Evolutionary conservation across 192 early-diverging fungal genomes (phyloP).

Genomic region (Radiomyces spectabilis): DNA sequence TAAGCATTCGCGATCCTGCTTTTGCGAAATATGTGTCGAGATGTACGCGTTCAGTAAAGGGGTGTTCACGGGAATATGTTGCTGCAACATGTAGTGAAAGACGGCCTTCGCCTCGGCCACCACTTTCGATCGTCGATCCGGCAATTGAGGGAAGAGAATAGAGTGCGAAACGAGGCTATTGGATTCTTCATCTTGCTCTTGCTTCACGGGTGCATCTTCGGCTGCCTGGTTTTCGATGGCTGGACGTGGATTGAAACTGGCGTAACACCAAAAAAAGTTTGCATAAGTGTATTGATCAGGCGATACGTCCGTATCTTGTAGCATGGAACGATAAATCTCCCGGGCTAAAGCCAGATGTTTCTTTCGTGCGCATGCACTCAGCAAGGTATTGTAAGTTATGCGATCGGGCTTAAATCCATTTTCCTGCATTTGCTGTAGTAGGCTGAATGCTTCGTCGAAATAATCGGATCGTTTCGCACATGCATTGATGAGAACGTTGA

Average conservation of each 20-base stretch:
- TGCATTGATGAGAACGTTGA: conserved; percentile 82
- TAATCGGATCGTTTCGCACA: conserved; percentile 75
- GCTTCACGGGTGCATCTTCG: background rate
- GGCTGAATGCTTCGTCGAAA: conserved; percentile 71
- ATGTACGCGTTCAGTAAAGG: conserved; percentile 56
- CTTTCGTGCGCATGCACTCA: conserved; percentile 66
- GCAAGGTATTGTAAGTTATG: conserved; percentile 75
- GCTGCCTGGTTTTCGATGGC: conserved; percentile 5
- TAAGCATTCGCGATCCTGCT: conserved; percentile 34
- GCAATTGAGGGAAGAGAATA: conserved; percentile 1
- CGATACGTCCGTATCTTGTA: conserved; percentile 39
- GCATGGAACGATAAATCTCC: conserved; percentile 50
- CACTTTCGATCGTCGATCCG: conserved; percentile 12
- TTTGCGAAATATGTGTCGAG: conserved; percentile 46
- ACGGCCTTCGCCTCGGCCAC: conserved; percentile 26
- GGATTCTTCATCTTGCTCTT: background rate
- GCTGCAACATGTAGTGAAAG: conserved; percentile 19
- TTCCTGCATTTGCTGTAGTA: conserved; percentile 79
- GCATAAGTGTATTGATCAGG: conserved; percentile 55
- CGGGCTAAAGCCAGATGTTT: conserved; percentile 69
- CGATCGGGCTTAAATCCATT: conserved; percentile 77
- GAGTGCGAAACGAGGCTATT: conserved; percentile 3
- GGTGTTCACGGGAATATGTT: conserved; percentile 17
- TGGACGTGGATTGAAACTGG: conserved; percentile 32
- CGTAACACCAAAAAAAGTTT: conserved; percentile 66